Evolutionary conservation across 2,329 filamentous ascomycete genomes (phyloP), one percentile per base, ranked within the genome.

Genomic region (Trichoderma guizhouense): DNA sequence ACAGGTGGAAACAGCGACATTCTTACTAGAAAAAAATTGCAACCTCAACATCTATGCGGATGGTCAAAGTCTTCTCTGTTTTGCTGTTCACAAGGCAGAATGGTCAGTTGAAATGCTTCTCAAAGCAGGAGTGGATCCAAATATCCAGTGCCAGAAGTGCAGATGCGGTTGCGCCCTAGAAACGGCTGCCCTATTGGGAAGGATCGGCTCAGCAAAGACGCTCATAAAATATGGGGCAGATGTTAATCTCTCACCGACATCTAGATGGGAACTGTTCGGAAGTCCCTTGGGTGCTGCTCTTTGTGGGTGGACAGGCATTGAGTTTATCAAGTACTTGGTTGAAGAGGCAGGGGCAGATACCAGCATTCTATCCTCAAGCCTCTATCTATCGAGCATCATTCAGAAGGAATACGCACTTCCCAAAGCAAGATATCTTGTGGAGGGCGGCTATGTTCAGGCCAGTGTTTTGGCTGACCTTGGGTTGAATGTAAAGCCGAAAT

Each of bases 241-340:
- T 28, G 66, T 69, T n/a, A 69, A 69, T 36, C 28, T 51, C 26
- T 1, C 7, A n/a, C 0, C 12, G n/a, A 3, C n/a, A 32, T 5
- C 7, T 43, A 1, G 0, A 2, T 1, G 3, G 3, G 28, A 0
- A 11, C 0, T 0, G 0, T 69, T 11, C 12, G 55, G 66, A 26
- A 69, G 66, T 28, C 55, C 57, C 12, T 53, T 53, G 47, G 47
- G 9, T 24, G 47, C 21, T 24, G 47, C 47, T 24, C n/a, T 53
- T 12, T 24, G 2, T 24, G n/a, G 9, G 21, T 3, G 21, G 7
- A 0, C 0, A 12, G 5, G 2, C 47, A 53, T 24, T 53, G 47
- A 53, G 21, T 14, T 53, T 53, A 11, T 53, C 47, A 53, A 14
- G n/a, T 53, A 53, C 47, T 53, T 53, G 11, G 47, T 53, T 21